Evolutionary conservation across 2,329 filamentous ascomycete species (phyloP).

Genomic region (Annulohypoxylon truncatum): DNA sequence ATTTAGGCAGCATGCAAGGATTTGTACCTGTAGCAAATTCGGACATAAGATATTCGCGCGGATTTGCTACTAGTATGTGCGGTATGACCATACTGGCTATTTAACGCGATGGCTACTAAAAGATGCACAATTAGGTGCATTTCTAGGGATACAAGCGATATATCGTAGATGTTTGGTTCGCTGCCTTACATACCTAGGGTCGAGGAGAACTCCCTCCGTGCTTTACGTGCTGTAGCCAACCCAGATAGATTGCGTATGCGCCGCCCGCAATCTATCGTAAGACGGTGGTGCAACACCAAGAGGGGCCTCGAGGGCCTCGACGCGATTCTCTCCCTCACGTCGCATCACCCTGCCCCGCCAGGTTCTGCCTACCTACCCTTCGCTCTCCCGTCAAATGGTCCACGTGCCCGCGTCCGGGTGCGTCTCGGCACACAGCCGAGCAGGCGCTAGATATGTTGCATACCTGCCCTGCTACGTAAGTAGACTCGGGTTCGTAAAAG

Average conservation of each 20-base stretch:
- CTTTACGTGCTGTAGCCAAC: background rate
- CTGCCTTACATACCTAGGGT: background rate
- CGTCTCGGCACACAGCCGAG: constrained; percentile 27
- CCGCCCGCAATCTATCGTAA: constrained; percentile 23
- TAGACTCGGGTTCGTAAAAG: background rate
- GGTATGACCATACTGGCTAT: background rate
- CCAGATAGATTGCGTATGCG: constrained; percentile 16
- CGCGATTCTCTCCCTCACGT: constrained; percentile 21
- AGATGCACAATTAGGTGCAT: background rate
- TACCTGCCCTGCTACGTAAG: too few species aligned
- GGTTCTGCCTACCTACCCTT: background rate
- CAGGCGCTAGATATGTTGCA: background rate
- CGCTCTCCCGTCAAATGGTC: constrained; percentile 17
- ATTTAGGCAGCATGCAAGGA: background rate
- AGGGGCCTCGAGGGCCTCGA: constrained; percentile 8
- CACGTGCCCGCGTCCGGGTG: constrained; percentile 29
- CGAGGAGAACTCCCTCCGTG: background rate
- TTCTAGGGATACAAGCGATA: background rate
- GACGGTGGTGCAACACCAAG: constrained; percentile 19
- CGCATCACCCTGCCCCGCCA: background rate
- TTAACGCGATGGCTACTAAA: background rate
- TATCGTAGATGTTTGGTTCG: background rate
- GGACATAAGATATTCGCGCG: constrained; percentile 15
- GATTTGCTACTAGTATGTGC: background rate
- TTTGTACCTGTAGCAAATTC: constrained; percentile 7